Percentiles rank a stretch among this genome's conserved stretches.
These are phyloP conservation scores for Solanum hybrid DNA, from an alignment of 305 asterid species.

Conservation along the genomic window DNA sequence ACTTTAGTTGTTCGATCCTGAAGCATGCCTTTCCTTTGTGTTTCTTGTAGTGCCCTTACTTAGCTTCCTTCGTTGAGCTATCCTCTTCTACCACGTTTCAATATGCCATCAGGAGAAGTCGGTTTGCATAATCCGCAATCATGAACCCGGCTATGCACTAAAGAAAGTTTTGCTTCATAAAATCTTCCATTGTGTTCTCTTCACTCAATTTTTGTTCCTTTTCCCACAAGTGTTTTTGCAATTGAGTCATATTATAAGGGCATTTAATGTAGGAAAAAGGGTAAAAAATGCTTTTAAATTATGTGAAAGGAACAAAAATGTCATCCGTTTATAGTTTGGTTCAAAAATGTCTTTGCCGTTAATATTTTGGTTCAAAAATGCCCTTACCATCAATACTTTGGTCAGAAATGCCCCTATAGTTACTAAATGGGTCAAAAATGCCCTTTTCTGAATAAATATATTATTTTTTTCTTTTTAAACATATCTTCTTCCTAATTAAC, in stretches of 20 bases:
- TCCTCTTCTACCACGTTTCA: neutral
- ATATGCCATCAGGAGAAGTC: neutral
- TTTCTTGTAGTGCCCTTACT: neutral
- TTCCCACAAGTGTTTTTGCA: neutral
- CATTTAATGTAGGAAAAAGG: neutral
- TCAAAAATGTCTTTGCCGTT: no score
- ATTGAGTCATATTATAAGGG: neutral
- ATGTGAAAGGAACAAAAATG: no score
- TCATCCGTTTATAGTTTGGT: no score
- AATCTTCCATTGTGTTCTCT: neutral
- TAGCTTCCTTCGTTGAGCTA: neutral
- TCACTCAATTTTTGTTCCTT: neutral
- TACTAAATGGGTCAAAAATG: no score
- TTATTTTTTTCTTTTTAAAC: no score
- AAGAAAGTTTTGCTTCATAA: neutral
- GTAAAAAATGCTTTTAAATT: no score
- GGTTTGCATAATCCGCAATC: neutral
- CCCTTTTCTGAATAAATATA: no score
- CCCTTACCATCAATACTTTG: no score
- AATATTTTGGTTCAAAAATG: no score
- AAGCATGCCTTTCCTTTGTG: neutral
- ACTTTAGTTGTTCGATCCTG: neutral
- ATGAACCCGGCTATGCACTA: neutral
- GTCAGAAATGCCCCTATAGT: no score
- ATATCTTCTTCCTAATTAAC: no score